A percentile compares a stretch with the other conserved stretches of the same genome.
Evolutionary conservation across 75 land plant genomes (phyloP).

Genomic region (Pinus albicaulis): DNA sequence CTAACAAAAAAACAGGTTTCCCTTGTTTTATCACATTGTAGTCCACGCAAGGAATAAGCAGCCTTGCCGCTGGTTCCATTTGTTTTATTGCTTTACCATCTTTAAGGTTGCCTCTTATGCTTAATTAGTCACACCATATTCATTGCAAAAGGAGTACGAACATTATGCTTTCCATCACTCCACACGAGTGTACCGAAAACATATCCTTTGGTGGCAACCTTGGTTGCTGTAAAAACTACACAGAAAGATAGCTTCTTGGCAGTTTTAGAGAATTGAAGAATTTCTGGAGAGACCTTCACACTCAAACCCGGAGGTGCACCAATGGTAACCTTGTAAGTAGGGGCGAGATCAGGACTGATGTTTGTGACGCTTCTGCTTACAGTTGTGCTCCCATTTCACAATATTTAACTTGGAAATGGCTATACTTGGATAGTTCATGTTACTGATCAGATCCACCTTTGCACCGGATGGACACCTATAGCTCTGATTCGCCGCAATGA

Average conservation of each 20-base stretch:
- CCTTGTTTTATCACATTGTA: too few relatives aligned
- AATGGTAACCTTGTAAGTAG: conserved; percentile 35
- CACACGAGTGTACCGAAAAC: conserved; percentile 56
- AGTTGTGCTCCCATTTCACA: conserved; percentile 8
- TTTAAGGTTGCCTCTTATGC: not conserved
- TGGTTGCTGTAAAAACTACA: conserved; percentile 27
- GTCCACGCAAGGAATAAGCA: too few relatives aligned
- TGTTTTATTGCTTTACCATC: too few relatives aligned
- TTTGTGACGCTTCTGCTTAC: conserved; percentile 59
- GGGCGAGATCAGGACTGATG: conserved; percentile 40
- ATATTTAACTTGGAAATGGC: conserved; percentile 35
- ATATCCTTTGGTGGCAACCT: conserved; percentile 12
- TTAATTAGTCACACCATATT: not conserved
- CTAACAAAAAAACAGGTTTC: too few relatives aligned
- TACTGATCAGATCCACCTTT: conserved; percentile 26
- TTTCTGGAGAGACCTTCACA: conserved; percentile 39
- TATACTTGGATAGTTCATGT: conserved; percentile 75
- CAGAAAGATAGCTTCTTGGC: conserved; percentile 31
- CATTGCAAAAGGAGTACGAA: conserved; percentile 50
- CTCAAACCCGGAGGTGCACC: conserved; percentile 30
- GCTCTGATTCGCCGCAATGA: conserved; percentile 21
- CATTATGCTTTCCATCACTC: conserved; percentile 55
- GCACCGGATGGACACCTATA: conserved; percentile 49
- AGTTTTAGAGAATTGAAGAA: conserved; percentile 36
- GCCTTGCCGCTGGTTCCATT: too few relatives aligned